Base-by-base conservation (phyloP, 2,329 filamentous ascomycete genomes). In the Thielaviopsis populi region DNA sequence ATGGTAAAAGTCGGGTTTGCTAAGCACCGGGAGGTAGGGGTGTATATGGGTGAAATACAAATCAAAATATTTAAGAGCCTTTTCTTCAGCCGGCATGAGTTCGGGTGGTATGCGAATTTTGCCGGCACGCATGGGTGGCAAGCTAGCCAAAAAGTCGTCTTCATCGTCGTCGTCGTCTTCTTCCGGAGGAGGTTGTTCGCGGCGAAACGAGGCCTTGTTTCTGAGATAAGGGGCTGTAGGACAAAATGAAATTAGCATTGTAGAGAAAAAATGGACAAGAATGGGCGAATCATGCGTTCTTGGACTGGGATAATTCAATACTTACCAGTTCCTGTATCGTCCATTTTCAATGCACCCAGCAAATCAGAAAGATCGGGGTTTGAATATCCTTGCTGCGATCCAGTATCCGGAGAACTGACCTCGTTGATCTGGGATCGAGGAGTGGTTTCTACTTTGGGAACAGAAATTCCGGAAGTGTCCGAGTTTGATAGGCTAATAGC, bases 31-130 rank as follows among this genome's bases (percentile, higher is more conserved):
- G 1, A 95, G 85, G 69, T 96, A 97, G 0, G 91, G 91, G 70
- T 97, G 94, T 40, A 96, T 88, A 69, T 96, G 86, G 41, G 80
- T 78, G 73, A 97, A 97, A 72, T 90, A 97, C 53, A 95, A 87
- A 46, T 94, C 85, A 72, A 97, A 95, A 71, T 94, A 95, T 42
- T 88, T 82, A 71, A 91, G 77, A 3, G 86, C 86, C 42, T 89
- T 89, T 54, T 89, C 85, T 40, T 96, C 90, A 37, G 87, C 82
- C 0, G 92, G 92, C 91, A 97, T 96, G 70, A 97, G 81, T 70
- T 95, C 91, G 0, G 88, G 89, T 0, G 92, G 94, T 67, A 97
- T 96, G 42, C 90, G 84, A 65, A 96, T 87, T 65, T 87, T 91
- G 8, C 84, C 83, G 6, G 81, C 80, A 17, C 82, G 80, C 41